Conservation (phyloP, 345 rosid species). For the Geranium rotundifolium region DNA sequence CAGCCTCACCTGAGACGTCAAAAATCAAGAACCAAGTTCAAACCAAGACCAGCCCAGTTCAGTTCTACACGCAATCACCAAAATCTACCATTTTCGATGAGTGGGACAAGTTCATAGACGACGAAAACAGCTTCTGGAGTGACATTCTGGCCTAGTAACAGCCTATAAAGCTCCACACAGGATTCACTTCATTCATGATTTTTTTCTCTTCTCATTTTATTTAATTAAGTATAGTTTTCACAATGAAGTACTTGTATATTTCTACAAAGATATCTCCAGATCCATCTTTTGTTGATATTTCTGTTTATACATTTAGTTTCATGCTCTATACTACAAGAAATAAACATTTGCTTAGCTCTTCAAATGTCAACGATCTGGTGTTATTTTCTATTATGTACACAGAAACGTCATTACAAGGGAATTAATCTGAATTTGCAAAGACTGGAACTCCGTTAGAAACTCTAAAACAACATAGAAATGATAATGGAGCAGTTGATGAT, state of each 20-base stretch:
- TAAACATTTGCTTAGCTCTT: neutral
- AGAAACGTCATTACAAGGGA: neutral
- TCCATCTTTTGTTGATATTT: neutral
- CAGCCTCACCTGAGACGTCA: conserved; percentile 5
- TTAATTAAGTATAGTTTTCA: neutral
- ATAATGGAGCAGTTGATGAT: neutral
- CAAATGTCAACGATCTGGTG: neutral
- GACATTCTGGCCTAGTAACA: conserved; percentile 44
- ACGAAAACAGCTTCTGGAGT: conserved; percentile 51
- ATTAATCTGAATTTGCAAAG: neutral
- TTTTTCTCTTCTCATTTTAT: neutral
- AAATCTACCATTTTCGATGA: conserved; percentile 26
- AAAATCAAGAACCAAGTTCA: conserved; percentile 10
- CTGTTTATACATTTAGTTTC: neutral
- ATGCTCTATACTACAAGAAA: neutral
- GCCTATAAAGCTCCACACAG: neutral
- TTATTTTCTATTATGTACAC: neutral
- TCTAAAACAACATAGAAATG: neutral
- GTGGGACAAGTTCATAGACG: conserved; percentile 52
- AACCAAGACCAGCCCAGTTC: conserved; percentile 5
- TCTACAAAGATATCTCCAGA: neutral
- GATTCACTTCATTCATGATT: neutral
- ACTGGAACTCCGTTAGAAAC: neutral
- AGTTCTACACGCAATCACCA: conserved; percentile 8
- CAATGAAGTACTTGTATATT: neutral